Conservation (phyloP, 441 rosid species). For the Metrosideros polymorpha region DNA sequence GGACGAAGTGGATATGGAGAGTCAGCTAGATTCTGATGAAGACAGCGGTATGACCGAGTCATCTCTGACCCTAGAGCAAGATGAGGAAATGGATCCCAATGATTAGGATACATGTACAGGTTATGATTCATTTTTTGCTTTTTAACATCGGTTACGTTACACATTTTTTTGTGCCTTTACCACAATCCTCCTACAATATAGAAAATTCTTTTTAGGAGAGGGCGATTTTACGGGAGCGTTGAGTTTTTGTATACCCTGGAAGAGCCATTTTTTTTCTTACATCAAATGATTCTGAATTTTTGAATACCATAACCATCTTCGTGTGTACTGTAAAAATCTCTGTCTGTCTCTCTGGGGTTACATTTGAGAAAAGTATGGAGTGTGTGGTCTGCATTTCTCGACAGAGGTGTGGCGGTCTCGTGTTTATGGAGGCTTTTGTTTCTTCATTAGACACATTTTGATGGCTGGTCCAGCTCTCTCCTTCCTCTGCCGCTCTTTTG, state of each 20-base stretch:
- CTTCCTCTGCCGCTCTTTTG: not conserved
- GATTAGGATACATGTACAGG: constrained; percentile 5
- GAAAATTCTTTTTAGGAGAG: not conserved
- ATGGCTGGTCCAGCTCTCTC: not conserved
- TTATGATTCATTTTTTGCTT: not conserved
- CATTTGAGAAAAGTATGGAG: not conserved
- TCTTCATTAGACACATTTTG: not conserved
- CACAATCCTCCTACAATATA: not conserved
- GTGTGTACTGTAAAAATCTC: not conserved
- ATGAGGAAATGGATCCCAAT: constrained; percentile 13
- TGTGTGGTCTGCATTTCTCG: not conserved
- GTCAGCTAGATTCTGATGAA: not conserved
- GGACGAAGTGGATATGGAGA: not conserved
- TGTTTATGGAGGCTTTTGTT: not conserved
- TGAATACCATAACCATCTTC: not conserved
- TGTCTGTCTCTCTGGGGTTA: not conserved
- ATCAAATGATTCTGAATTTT: not conserved
- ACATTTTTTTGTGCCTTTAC: not conserved
- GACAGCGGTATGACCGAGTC: not conserved
- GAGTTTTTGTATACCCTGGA: not conserved
- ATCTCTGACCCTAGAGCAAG: constrained; percentile 3
- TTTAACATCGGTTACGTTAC: not conserved
- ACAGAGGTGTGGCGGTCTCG: not conserved
- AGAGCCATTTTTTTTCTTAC: not conserved
- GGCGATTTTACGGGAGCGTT: not conserved